Conservation (phyloP, 2,329 filamentous ascomycete genomes). For the Colletotrichum sp. region DNA sequence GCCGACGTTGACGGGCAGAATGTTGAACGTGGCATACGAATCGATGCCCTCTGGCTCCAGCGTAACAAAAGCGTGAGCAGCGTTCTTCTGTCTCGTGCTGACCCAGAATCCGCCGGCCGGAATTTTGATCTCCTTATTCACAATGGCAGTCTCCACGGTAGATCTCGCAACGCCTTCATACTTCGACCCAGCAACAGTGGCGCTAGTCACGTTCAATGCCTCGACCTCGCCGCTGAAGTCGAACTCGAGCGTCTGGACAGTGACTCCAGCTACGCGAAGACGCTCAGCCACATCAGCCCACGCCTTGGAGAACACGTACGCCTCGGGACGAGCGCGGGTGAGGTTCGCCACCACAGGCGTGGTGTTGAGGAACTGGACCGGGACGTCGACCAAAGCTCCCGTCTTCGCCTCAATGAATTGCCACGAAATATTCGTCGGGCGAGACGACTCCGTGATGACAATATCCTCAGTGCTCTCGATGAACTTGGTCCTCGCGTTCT, state of each 20-base stretch:
- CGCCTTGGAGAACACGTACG: conserved; percentile 32
- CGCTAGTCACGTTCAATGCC: conserved; percentile 28
- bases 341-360: conserved; percentile 31
- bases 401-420: conserved; percentile 30
- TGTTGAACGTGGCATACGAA: conserved; percentile 35
- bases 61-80: conserved; percentile 30
- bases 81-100: conserved; percentile 36
- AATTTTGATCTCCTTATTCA: conserved; percentile 24
- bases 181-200: conserved; percentile 23
- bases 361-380: conserved; percentile 32
- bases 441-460: conserved; percentile 31
- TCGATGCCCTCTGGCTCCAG: conserved; percentile 38
- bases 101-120: conserved; percentile 34
- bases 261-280: conserved; percentile 27
- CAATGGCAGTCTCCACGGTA: conserved; percentile 24
- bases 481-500: conserved; percentile 30
- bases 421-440: conserved; percentile 24
- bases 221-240: conserved; percentile 31
- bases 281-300: conserved; percentile 33
- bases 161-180: conserved; percentile 31
- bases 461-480: conserved; percentile 30
- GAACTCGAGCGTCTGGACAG: conserved; percentile 26
- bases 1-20: conserved; percentile 29
- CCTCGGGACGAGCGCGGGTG: conserved; percentile 32
- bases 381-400: conserved; percentile 30